Percentiles rank a stretch among this genome's conserved stretches.
These are phyloP conservation scores for Russula emetica DNA, from an alignment of 768 basidiomycete species.

Conservation along the genomic window DNA sequence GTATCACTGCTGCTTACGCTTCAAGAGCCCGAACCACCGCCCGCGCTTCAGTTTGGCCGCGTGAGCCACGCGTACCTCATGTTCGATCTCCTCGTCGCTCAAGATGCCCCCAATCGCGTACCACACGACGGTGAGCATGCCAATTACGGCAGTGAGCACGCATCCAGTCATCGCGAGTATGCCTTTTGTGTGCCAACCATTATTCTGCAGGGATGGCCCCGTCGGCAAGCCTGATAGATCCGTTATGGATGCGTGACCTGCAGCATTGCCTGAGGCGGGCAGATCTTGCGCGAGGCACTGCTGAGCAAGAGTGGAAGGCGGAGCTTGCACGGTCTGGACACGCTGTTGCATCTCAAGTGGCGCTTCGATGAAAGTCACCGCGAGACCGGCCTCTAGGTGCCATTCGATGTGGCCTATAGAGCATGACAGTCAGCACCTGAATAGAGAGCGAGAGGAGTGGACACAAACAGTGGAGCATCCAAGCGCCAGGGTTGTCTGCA, in stretches of 20 bases:
- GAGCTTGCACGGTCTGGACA: conserved; percentile 45
- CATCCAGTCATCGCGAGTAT: conserved; percentile 74
- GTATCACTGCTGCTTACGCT: conserved; percentile 13
- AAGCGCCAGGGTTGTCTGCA: conserved; percentile 91
- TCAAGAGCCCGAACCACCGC: conserved; percentile 41
- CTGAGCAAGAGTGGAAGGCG: conserved; percentile 46
- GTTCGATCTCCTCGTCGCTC: conserved; percentile 78
- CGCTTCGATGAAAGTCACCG: conserved; percentile 79
- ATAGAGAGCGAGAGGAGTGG: not conserved
- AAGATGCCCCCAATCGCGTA: conserved; percentile 73
- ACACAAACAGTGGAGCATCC: conserved; percentile 75
- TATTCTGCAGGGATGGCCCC: conserved; percentile 68
- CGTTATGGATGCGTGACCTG: conserved; percentile 64
- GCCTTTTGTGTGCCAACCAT: conserved; percentile 70
- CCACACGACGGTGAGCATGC: conserved; percentile 81
- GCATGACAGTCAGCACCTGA: conserved; percentile 3
- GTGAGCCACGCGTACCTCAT: conserved; percentile 53
- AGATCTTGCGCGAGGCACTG: conserved; percentile 65
- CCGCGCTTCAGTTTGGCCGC: conserved; percentile 54
- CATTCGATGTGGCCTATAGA: conserved; percentile 73
- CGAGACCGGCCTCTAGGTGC: conserved; percentile 83
- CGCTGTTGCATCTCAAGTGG: conserved; percentile 64
- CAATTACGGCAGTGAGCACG: conserved; percentile 75
- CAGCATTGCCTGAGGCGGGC: conserved; percentile 78
- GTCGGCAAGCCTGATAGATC: conserved; percentile 61